Evolutionary conservation across 2,329 filamentous ascomycete genomes (phyloP), one percentile per base, ranked within the genome.

Genomic region (Penicillium sp.): DNA sequence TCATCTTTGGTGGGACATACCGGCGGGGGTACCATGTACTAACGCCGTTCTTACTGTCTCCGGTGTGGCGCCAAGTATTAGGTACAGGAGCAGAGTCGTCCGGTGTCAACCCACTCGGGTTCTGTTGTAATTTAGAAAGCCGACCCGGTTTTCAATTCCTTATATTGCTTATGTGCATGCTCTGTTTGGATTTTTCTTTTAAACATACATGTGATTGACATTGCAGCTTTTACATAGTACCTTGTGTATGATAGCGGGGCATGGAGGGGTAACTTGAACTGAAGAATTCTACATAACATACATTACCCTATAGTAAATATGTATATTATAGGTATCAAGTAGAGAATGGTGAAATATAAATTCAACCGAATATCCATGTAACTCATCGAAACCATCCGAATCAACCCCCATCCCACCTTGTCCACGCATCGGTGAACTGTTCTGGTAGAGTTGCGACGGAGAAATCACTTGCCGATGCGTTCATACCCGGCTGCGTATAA

Each of bases 41-140:
- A 43, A 41, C 33, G n/a, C 21, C 23, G 38, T 61, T 41, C 33
- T 58, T 53, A 55, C 57, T 60, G 36, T 29, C 31, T 59, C 61
- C 63, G 61, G 63, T 67, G 59, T 63, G 59, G 54, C 49, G 61
- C 63, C 58, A 64, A 63, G 60, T 66, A 61, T 50, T 56, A 47
- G 58, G 51, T 66, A 63, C 63, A 70, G 71, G 72, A 74, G 71
- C 67, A 73, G 68, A 72, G 70, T 73, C 66, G 67, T 73, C 72
- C 72, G 72, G 69, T 64, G 52, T 57, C 62, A 63, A 62, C 61
- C 61, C 63, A 67, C 64, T 65, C 63, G 64, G 65, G 42, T 61
- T 65, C 59, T 65, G 61, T 25, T 53, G 44, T 35, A 49, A 42
- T 42, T 50, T 43, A 35, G 42, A 52, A 60, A 52, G 48, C 56